These are phyloP conservation scores for Podaxis sp. DNA, from an alignment of 768 basidiomycete species.

Conservation along the genomic window DNA sequence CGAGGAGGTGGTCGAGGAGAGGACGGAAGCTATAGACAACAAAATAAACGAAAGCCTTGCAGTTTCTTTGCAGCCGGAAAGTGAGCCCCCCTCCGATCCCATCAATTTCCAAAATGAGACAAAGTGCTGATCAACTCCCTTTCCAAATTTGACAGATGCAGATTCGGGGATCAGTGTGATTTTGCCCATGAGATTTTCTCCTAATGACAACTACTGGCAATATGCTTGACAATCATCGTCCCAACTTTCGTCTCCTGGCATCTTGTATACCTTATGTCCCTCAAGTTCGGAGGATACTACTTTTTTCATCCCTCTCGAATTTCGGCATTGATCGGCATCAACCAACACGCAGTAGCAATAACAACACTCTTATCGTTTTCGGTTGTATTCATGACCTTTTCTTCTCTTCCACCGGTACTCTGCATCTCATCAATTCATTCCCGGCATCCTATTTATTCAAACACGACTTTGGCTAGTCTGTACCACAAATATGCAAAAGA, in stretches of 20 bases:
- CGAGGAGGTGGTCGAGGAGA: constrained; percentile 45
- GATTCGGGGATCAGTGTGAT: constrained; percentile 85
- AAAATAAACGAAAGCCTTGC: constrained; percentile 85
- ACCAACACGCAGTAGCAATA: background rate
- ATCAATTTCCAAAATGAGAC: constrained; percentile 32
- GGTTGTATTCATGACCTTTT: background rate
- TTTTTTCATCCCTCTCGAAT: background rate
- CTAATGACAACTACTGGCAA: constrained; percentile 1
- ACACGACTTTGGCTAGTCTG: constrained; percentile 1
- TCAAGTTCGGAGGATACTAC: background rate
- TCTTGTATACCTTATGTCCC: constrained; percentile 7
- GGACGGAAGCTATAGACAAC: constrained; percentile 58
- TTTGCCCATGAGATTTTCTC: constrained; percentile 61
- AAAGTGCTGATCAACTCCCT: constrained; percentile 33
- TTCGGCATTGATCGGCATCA: background rate
- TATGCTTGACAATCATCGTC: background rate
- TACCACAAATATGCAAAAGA: background rate
- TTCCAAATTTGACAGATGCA: constrained; percentile 70
- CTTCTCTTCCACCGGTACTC: background rate
- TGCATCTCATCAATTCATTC: background rate
- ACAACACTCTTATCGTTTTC: background rate
- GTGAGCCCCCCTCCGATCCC: constrained; percentile 62
- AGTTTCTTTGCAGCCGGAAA: constrained; percentile 89
- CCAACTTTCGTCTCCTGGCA: background rate
- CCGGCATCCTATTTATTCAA: constrained; percentile 2